Evolutionary conservation across 2,329 filamentous ascomycete species (phyloP).

Genomic region (Trichoderma hamatum): DNA sequence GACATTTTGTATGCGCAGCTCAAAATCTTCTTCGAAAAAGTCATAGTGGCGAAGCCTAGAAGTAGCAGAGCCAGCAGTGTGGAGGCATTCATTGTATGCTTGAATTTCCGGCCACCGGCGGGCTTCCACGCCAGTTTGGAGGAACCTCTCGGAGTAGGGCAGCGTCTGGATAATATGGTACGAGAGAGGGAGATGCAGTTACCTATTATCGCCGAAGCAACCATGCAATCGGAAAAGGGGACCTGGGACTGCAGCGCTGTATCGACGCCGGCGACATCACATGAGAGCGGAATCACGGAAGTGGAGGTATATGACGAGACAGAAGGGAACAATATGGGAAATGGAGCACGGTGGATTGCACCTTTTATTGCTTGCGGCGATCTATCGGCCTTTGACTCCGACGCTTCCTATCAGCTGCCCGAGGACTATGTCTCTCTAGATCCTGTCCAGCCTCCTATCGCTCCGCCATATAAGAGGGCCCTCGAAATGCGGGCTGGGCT

Average conservation of each 20-base stretch:
- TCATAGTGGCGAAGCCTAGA: conserved; percentile 89
- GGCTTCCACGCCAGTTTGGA: conserved; percentile 77
- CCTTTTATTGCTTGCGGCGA: conserved; percentile 98
- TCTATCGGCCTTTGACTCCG: conserved; percentile 90
- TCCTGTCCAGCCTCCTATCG: conserved; percentile 92
- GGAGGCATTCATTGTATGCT: conserved; percentile 94
- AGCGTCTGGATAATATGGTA: conserved; percentile 55
- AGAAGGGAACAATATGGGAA: conserved; percentile 30
- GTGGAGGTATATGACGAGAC: conserved; percentile 53
- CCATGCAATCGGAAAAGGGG: conserved; percentile 50
- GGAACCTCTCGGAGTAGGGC: conserved; percentile 70
- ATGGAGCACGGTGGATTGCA: conserved; percentile 75
- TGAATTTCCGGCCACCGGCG: conserved; percentile 79
- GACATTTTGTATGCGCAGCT: conserved; percentile 93
- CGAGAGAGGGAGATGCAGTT: conserved; percentile 45
- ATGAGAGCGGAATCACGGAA: conserved; percentile 48
- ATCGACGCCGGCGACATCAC: conserved; percentile 23
- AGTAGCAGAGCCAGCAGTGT: conserved; percentile 95
- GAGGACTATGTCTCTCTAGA: conserved; percentile 85
- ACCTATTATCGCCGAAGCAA: conserved; percentile 46
- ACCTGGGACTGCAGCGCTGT: conserved; percentile 46
- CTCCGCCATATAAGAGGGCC: conserved; percentile 90
- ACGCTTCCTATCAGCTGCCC: conserved; percentile 89
- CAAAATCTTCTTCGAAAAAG: conserved; percentile 81
- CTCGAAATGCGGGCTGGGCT: conserved; percentile 65